A percentile compares a stretch with the other conserved stretches of the same genome.
Evolutionary conservation across 2,329 filamentous ascomycete genomes (phyloP).

Genomic region (Atkinsonella hypoxylon): DNA sequence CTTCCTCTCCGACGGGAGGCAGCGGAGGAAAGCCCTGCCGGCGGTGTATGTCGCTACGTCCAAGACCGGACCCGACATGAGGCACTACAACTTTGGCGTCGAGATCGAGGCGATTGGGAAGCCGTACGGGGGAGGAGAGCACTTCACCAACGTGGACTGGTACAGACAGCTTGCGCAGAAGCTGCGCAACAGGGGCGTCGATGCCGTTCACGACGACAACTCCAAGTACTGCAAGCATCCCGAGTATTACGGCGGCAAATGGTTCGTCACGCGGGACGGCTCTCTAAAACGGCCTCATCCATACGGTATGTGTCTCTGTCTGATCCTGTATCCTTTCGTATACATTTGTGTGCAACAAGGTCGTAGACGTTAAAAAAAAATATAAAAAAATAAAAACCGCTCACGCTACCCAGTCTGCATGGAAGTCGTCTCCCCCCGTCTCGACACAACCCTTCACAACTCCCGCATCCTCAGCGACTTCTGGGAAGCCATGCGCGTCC

Average conservation of each 20-base stretch:
- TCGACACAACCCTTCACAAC: conserved; percentile 22
- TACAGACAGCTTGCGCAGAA: conserved; percentile 28
- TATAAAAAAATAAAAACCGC: too few relatives aligned
- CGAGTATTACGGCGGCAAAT: conserved; percentile 29
- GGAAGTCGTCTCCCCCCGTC: conserved; percentile 28
- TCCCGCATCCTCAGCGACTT: conserved; percentile 24
- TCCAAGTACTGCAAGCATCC: conserved; percentile 28
- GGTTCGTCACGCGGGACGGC: conserved; percentile 29
- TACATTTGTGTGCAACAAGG: not conserved
- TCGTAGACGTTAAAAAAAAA: too few relatives aligned
- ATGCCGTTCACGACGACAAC: conserved; percentile 25
- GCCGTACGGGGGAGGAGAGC: conserved; percentile 24
- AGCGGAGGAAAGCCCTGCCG: not conserved
- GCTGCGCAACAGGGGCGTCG: conserved; percentile 25
- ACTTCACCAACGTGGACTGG: conserved; percentile 27
- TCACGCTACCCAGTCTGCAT: conserved; percentile 22
- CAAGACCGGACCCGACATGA: conserved; percentile 5
- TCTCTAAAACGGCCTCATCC: conserved; percentile 26
- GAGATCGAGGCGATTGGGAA: conserved; percentile 27
- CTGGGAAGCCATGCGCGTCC: conserved; percentile 30
- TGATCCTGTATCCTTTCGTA: too few relatives aligned
- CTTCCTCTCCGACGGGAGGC: not conserved
- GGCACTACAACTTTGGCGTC: conserved; percentile 28
- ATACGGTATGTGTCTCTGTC: conserved; percentile 19
- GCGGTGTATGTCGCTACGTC: not conserved